Base-by-base conservation (phyloP, 768 basidiomycete genomes). In the Hericium erinaceus region DNA sequence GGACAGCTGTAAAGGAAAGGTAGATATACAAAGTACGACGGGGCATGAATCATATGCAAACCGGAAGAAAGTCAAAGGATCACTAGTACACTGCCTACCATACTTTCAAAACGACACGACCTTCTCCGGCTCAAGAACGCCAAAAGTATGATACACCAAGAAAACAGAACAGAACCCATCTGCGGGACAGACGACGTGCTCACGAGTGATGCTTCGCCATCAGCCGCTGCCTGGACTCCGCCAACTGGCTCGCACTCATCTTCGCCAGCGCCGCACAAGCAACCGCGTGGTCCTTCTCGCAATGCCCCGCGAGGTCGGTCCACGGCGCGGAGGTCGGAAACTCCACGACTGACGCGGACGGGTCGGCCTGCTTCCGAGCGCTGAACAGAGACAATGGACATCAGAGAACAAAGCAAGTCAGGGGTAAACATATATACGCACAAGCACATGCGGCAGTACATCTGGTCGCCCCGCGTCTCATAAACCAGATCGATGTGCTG, bases 391-490 rank as follows among this genome's bases (percentile, higher is more conserved):
- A 8, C 22, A 46, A 46, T 46, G 44, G 20, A 2, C 9, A 15
- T 20, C 20, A 20, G n/a, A n/a, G n/a, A 46, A 18, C 15, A 55
- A 18, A 4, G 41, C 15, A 28, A 15, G 8, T 13, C 12, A 33
- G 6, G 26, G 20, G 26, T 18, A 28, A 5, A 8, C 5, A 26
- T 16, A 24, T 18, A 33, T 18, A 39, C 60, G 24, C 52, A 61
- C 60, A 50, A 28, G 24, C 60, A 61, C 60, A 61, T 61, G 41
- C 60, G 58, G 33, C 60, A 61, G 48, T 40, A 58, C 18, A 61
- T 38, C 11, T 22, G 52, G 49, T 56, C 15, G 10, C 48, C 60
- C 18, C 22, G 39, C 1, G 46, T 50, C 50, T 61, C 58, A 11
- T 61, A 61, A 3, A 37, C 60, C 9, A 59, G 58, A 18, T 59